These are phyloP conservation scores for Penicillium daleae DNA, from an alignment of 495 filamentous ascomycete species.

Conservation along the genomic window DNA sequence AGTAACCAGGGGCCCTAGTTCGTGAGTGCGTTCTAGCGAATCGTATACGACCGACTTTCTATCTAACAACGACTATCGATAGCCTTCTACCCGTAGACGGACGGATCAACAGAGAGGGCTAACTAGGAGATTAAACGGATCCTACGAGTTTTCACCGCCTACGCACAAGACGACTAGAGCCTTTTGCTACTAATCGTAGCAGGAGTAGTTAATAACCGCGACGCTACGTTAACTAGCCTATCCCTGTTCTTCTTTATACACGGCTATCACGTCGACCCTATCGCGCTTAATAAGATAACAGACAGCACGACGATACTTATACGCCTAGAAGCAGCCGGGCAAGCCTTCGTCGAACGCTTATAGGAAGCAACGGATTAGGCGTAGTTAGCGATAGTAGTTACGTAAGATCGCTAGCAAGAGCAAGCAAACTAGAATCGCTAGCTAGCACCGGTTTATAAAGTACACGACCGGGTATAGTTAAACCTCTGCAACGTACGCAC, in stretches of 20 bases:
- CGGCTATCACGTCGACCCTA: not conserved
- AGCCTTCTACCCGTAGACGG: not conserved
- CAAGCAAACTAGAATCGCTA: too few relatives aligned
- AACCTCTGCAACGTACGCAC: too few relatives aligned
- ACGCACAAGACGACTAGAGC: not conserved
- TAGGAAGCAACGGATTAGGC: too few relatives aligned
- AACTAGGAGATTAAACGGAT: not conserved
- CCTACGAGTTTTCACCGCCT: not conserved
- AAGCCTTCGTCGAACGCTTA: too few relatives aligned
- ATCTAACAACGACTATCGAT: not conserved
- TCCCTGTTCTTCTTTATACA: not conserved
- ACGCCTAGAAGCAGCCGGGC: too few relatives aligned
- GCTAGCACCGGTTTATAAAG: too few relatives aligned
- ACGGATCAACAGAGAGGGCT: not conserved
- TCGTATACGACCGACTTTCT: not conserved
- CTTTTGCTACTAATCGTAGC: not conserved
- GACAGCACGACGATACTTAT: too few relatives aligned
- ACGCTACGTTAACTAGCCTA: not conserved
- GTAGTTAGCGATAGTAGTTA: too few relatives aligned
- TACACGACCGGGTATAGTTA: too few relatives aligned
- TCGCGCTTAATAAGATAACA: not conserved
- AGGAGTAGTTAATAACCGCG: not conserved
- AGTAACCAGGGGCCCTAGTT: not conserved
- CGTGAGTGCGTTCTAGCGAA: conserved; percentile 1
- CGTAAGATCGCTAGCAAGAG: too few relatives aligned